Conservation (phyloP, 306 rosid genomes). For the Sphenostylis stenocarpa region DNA sequence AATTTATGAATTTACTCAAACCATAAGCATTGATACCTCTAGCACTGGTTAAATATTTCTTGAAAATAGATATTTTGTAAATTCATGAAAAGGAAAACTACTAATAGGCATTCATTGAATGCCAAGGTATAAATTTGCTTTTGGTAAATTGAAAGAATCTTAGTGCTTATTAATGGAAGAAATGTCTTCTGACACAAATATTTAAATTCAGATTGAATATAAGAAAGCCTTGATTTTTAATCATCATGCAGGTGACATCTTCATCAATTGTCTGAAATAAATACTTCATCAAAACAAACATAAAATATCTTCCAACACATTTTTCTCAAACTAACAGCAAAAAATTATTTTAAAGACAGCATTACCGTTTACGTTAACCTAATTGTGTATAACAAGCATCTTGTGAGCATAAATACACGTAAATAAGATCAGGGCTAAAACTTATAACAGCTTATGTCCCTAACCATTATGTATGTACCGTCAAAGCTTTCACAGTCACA, state of each 20-base stretch:
- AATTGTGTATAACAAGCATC: background rate
- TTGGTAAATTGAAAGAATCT: background rate
- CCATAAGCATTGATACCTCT: background rate
- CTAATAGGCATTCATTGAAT: background rate
- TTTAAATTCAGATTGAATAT: background rate
- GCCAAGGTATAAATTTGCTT: background rate
- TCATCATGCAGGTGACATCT: background rate
- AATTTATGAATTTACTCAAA: background rate
- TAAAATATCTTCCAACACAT: slow-evolving; percentile 8
- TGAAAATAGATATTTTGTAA: background rate
- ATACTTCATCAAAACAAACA: background rate
- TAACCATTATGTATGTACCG: background rate
- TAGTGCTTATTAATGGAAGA: background rate
- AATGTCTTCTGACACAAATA: background rate
- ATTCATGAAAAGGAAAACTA: background rate
- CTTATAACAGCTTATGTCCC: background rate
- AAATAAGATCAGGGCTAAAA: background rate
- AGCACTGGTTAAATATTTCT: background rate
- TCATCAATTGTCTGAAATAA: background rate
- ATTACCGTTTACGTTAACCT: background rate
- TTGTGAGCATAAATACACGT: background rate
- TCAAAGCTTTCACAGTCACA: background rate
- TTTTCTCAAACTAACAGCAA: background rate
- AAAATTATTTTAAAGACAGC: background rate
- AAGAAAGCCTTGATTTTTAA: background rate